These are phyloP conservation scores for Mariannaea elegans DNA, from an alignment of 2,329 filamentous ascomycete species.

Conservation along the genomic window DNA sequence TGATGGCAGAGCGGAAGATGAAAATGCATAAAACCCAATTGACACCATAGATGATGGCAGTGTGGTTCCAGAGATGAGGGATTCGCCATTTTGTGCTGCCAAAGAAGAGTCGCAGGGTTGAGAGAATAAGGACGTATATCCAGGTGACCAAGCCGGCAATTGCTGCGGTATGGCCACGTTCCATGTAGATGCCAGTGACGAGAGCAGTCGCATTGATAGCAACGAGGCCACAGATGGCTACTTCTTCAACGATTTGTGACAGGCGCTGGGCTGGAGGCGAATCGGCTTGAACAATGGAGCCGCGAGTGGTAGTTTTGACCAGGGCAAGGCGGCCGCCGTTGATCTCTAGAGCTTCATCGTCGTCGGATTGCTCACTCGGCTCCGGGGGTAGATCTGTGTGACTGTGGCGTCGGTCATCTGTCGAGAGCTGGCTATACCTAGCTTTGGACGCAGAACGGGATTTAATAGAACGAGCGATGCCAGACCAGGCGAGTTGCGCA, in stretches of 20 bases:
- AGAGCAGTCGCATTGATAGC: constrained; percentile 74
- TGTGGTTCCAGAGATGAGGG: constrained; percentile 90
- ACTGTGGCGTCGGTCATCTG: constrained; percentile 51
- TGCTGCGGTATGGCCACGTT: constrained; percentile 66
- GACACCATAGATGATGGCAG: constrained; percentile 80
- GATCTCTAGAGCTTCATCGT: constrained; percentile 65
- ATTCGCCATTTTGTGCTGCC: constrained; percentile 72
- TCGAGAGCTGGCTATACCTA: constrained; percentile 64
- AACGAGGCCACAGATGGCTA: constrained; percentile 77
- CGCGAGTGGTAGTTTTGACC: constrained; percentile 68
- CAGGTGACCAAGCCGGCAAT: constrained; percentile 77
- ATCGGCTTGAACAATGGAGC: constrained; percentile 76
- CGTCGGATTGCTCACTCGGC: constrained; percentile 65
- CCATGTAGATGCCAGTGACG: constrained; percentile 66
- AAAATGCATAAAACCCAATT: constrained; percentile 83
- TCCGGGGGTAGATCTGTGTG: constrained; percentile 64
- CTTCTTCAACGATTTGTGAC: constrained; percentile 76
- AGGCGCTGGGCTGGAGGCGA: constrained; percentile 77
- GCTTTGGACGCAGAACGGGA: constrained; percentile 58
- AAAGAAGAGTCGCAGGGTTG: constrained; percentile 74
- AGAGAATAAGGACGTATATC: constrained; percentile 81
- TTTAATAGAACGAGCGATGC: constrained; percentile 60
- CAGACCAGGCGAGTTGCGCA: constrained; percentile 68
- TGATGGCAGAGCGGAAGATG: constrained; percentile 84
- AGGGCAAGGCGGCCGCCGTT: constrained; percentile 65